Evolutionary conservation across 2,329 filamentous ascomycete genomes (phyloP), one percentile per base, ranked within the genome.

Genomic region (Juglanconis juglandina): DNA sequence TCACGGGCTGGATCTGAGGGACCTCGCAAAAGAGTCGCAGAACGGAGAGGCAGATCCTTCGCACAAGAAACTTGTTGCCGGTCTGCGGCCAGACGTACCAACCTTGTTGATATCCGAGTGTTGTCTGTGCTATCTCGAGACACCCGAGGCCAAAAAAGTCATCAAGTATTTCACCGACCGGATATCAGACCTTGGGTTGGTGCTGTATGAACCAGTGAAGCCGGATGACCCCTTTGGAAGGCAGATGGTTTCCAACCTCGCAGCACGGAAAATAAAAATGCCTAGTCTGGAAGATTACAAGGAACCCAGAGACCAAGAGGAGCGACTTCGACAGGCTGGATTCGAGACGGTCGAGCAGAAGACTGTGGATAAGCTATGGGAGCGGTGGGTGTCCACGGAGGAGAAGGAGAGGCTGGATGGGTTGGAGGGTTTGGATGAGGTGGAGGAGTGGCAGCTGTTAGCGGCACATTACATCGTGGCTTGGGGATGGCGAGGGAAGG

Each of bases 31-130:
- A 11, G n/a, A 42, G 3, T 4, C 55, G 1, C 37, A 35, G 13
- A 30, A 42, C 11, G 42, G 17, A 2, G 35, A 53, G 30, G 49
- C 53, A 49, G 32, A 67, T 54, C 60, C 64, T 39, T 63, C 69
- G 30, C 53, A 69, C 14, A 51, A 48, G 17, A 50, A 30, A 24
- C 52, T 62, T n/a, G 14, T 59, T 33, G 41, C 37, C 14, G 62
- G 52, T n/a, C n/a, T 63, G n/a, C 62, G 83, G 77, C 70, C 75
- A 66, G 68, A 84, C 70, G 32, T 91, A 0, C 92, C 95, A 0
- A 99, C 95, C 0, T 77, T 99, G 8, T 75, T 99, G 32, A 81
- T 99, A 6, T 98, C 94, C 0, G 95, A 99, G 74, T 98, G 95
- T 80, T 99, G 95, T 71, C 82, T 99, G 37, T 91, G 95, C 72